Conservation (phyloP, 2,329 filamentous ascomycete genomes). For the Pseudogymnoascus sp. region DNA sequence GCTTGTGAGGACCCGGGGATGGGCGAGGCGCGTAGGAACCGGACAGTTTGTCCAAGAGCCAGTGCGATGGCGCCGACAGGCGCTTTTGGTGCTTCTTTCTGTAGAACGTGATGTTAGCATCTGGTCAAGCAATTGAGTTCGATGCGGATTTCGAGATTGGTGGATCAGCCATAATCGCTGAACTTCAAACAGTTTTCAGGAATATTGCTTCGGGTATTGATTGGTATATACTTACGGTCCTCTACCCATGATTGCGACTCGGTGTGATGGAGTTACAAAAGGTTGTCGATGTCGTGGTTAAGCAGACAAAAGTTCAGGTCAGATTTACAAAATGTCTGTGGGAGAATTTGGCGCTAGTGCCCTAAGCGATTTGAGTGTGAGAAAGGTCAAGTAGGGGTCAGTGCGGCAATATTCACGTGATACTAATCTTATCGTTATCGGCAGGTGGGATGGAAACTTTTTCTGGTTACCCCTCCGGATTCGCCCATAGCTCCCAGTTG, state of each 20-base stretch:
- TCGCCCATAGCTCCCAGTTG: not conserved
- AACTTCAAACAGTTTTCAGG: not conserved
- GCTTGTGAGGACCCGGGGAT: conserved; percentile 92
- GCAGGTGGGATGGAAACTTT: conserved; percentile 7
- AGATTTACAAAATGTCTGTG: conserved; percentile 8
- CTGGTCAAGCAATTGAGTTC: not conserved
- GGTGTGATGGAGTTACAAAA: conserved; percentile 17
- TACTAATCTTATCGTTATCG: conserved; percentile 1
- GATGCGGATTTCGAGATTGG: not conserved
- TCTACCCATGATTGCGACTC: conserved; percentile 38
- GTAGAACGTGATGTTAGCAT: conserved; percentile 24
- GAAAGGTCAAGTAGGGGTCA: not conserved
- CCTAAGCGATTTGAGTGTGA: not conserved
- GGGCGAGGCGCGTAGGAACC: conserved; percentile 71
- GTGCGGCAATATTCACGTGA: not conserved
- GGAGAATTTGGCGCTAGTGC: conserved; percentile 3
- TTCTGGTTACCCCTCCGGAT: conserved; percentile 6
- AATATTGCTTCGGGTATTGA: not conserved
- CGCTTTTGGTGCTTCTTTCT: conserved; percentile 99
- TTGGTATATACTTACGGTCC: conserved; percentile 30
- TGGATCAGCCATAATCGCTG: not conserved
- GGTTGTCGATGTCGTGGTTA: conserved; percentile 13
- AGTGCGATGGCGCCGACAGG: conserved; percentile 97
- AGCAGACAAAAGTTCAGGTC: conserved; percentile 3
- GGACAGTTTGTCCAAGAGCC: conserved; percentile 99